Evolutionary conservation across 345 rosid genomes (phyloP).

Genomic region (Eucalyptus victrix): DNA sequence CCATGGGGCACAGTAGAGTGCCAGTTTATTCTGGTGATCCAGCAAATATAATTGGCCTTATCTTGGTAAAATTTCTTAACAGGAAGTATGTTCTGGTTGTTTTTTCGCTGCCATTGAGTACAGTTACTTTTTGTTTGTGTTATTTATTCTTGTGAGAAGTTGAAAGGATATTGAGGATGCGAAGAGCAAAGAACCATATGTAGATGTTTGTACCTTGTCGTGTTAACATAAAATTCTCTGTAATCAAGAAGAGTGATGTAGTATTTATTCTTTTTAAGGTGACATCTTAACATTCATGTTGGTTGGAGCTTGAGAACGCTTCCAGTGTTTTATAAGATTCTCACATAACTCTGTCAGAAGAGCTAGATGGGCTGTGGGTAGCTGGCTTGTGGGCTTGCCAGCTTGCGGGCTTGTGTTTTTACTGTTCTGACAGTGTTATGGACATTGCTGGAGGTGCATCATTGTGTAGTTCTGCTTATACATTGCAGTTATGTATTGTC

Average conservation of each 20-base stretch:
- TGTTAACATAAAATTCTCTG: neutral
- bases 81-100: neutral
- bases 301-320: neutral
- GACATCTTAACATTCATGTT: neutral
- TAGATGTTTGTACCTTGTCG: neutral
- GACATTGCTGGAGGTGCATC: neutral
- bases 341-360: neutral
- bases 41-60: slow-evolving; percentile 72
- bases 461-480: neutral
- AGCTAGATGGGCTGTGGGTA: neutral
- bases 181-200: neutral
- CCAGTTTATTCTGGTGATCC: slow-evolving; percentile 72
- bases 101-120: neutral
- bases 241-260: neutral
- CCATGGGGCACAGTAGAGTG: slow-evolving; percentile 93
- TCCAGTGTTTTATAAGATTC: neutral
- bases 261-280: neutral
- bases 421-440: neutral
- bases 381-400: neutral
- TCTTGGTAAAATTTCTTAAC: slow-evolving; percentile 41
- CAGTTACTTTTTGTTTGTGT: neutral
- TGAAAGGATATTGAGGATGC: neutral
- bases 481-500: neutral
- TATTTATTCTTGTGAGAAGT: neutral
- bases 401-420: neutral